Conservation (phyloP, 306 rosid genomes). For the Cicer arietinum region DNA sequence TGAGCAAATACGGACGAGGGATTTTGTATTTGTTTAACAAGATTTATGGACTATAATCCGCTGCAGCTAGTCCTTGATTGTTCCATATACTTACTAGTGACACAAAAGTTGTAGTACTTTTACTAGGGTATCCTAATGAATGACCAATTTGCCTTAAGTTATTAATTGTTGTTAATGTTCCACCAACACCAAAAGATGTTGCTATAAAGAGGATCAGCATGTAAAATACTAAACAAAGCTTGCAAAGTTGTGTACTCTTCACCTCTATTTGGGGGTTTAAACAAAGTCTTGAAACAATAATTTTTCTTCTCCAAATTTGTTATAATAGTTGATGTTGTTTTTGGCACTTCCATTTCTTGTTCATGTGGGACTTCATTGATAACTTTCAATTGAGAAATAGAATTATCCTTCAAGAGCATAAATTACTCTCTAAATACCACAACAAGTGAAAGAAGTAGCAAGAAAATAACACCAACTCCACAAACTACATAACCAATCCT, state of each 20-base stretch:
- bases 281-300: conserved; percentile 43
- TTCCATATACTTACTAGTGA: too few species aligned
- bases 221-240: conserved; percentile 65
- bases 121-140: too few species aligned
- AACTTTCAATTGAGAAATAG: too few species aligned
- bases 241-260: conserved; percentile 71
- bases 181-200: conserved; percentile 44
- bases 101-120: too few species aligned
- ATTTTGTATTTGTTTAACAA: conserved; percentile 58
- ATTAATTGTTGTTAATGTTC: too few species aligned
- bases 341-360: neutral
- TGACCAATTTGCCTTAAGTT: conserved; percentile 43
- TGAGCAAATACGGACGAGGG: conserved; percentile 26
- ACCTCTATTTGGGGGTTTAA: conserved; percentile 63
- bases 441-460: conserved; percentile 57
- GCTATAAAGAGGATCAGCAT: conserved; percentile 60
- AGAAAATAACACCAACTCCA: conserved; percentile 46
- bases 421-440: conserved; percentile 56
- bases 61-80: conserved; percentile 57
- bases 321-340: neutral
- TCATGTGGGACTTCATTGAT: too few species aligned
- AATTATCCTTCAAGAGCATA: conserved; percentile 33
- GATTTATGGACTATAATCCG: conserved; percentile 63
- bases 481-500: conserved; percentile 40
- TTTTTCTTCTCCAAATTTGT: conserved; percentile 19